Evolutionary conservation across 306 rosid species (phyloP), one percentile per base, ranked within the genome.

Genomic region (Datisca glomerata): DNA sequence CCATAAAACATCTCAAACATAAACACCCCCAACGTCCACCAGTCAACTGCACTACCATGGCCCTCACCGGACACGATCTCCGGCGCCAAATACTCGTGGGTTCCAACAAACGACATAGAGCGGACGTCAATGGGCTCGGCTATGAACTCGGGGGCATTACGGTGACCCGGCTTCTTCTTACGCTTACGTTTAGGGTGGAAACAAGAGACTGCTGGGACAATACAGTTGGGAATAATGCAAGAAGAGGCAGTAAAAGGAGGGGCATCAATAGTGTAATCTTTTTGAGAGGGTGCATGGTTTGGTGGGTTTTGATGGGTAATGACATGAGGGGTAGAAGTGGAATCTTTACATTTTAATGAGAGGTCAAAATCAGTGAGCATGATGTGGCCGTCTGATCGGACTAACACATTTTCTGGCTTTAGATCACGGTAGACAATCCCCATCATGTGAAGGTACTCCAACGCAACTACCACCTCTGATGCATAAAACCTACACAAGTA

Each of bases 401-500:
- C 85, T 18, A 83, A 63, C 29, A 83, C 94, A 22, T 83, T 83
- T 61, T 83, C 94, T 0, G 94, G 94, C 56, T 83, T 83, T 0
- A 83, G 65, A 68, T 83, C 94, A 47, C 94, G 94, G 50, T 83
- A 83, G 24, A 83, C 85, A 33, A 83, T 78, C 31, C 94, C 94
- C 69, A 78, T n/a, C 94, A 83, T 83, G 77, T 83, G 94, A 55
- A 83, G 94, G 63, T 83, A 83, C 49, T 83, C 94, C 5, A 83
- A 49, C 32, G 94, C 85, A 43, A 79, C 79, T 32, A 83, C 54
- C 27, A 83, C 85, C 64, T 83, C 94, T 6, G 91, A 72, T 12
- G 82, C 91, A 17, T 79, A 83, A 65, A 83, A 83, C 62, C 91
- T 83, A 44, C 27, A 63, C n/a, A 19, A 55, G 18, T 13, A 24